These are phyloP conservation scores for Microdochium bolleyi DNA, from an alignment of 2,329 filamentous ascomycete species.

Conservation along the genomic window DNA sequence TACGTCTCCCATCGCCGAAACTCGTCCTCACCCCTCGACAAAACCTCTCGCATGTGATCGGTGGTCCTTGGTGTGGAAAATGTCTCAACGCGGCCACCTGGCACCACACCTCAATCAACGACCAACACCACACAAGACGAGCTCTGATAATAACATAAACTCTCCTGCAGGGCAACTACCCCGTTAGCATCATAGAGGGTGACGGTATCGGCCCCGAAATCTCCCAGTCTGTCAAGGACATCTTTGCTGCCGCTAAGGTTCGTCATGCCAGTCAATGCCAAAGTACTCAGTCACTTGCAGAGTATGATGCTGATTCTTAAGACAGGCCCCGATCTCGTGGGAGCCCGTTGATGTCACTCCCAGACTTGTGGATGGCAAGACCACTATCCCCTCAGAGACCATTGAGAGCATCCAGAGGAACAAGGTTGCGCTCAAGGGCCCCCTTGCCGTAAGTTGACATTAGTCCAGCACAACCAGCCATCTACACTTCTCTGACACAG, in stretches of 20 bases:
- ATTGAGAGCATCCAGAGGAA: slow-evolving; percentile 92
- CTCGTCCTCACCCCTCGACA: slow-evolving; percentile 1
- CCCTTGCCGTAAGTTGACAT: slow-evolving; percentile 73
- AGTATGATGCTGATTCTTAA: slow-evolving; percentile 19
- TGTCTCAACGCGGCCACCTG: slow-evolving; percentile 13
- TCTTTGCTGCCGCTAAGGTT: slow-evolving; percentile 92
- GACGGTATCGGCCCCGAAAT: slow-evolving; percentile 99
- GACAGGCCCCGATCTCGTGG: slow-evolving; percentile 84
- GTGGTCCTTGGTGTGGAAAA: not conserved
- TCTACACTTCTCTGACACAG: not conserved
- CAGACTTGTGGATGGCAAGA: slow-evolving; percentile 89
- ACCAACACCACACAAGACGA: slow-evolving; percentile 9
- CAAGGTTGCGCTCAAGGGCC: slow-evolving; percentile 96
- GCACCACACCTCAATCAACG: slow-evolving; percentile 3
- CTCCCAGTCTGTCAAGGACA: slow-evolving; percentile 95
- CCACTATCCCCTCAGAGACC: slow-evolving; percentile 83
- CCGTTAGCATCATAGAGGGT: slow-evolving; percentile 95
- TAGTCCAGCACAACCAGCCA: no score
- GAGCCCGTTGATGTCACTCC: slow-evolving; percentile 96
- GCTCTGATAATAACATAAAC: slow-evolving; percentile 13
- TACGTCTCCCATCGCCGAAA: slow-evolving; percentile 38
- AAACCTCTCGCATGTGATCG: not conserved
- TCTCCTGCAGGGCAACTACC: slow-evolving; percentile 72
- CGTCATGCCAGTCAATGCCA: slow-evolving; percentile 15
- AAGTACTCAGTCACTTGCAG: not conserved